Evolutionary conservation across 2,329 filamentous ascomycete species (phyloP), one percentile per base, ranked within the genome.

Genomic region (Aspergillus ochraceoroseus): DNA sequence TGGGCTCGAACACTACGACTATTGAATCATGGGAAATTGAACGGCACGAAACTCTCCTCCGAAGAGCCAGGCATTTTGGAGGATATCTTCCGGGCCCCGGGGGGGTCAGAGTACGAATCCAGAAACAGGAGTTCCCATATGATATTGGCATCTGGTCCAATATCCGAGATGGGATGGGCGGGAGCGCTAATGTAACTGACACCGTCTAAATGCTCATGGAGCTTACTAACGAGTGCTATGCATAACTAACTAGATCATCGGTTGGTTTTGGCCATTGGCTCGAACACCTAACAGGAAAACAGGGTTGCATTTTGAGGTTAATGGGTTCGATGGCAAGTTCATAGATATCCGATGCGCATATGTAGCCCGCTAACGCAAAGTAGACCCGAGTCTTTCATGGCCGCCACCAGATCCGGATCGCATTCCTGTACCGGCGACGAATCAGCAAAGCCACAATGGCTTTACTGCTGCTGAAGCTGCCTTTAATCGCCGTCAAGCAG

Each of bases 1-100:
- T 82, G 0, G 65, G 68, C 8, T 66, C 70, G 22, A 82, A 82
- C 56, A 74, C 73, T 1, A 82, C 77, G 1, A 81, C 79, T 0
- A 82, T 83, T 45, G 79, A 83, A 57, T 70, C 72, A 25, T 83
- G 79, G 79, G 79, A 74, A 49, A 71, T 73, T 34, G 71, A 72
- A 48, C 55, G 71, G 41, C 71, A 74, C 44, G 59, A 65, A 25
- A 70, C 67, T 3, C 57, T 74, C 4, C 52, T 72, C 20, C 64
- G 69, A 26, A 63, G 70, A 39, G 67, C 71, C 7, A 63, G 65
- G 17, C 61, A 62, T 23, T 69, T 77, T 13, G 79, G 79, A 1
- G 79, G 79, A 4, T 77, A 70, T 43, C 64, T 83, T 0, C 67
- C 77, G 23, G 75, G 71, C 0, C 76, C 77, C 0, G 74, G 79